These are phyloP conservation scores for Didymella arachidicola DNA, from an alignment of 2,329 filamentous ascomycete genomes.

Conservation along the genomic window DNA sequence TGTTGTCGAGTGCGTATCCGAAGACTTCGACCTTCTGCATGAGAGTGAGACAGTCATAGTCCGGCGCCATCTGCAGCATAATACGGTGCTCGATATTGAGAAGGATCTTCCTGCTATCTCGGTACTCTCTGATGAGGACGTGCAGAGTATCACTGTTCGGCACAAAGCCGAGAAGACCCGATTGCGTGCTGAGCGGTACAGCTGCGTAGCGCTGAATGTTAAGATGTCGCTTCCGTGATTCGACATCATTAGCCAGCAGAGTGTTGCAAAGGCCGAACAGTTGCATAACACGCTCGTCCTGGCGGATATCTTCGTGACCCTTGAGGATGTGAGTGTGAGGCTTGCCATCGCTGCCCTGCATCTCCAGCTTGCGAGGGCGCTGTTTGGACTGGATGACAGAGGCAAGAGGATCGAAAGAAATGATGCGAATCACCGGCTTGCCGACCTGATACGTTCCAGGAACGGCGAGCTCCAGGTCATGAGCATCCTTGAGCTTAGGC, in stretches of 20 bases:
- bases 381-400: slow-evolving; percentile 97
- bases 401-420: slow-evolving; percentile 88
- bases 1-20: slow-evolving; percentile 98
- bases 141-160: slow-evolving; percentile 98
- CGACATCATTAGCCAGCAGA: slow-evolving; percentile 87
- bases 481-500: slow-evolving; percentile 85
- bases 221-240: slow-evolving; percentile 95
- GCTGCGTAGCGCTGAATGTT: slow-evolving; percentile 95
- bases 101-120: slow-evolving; percentile 94
- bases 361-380: slow-evolving; percentile 85
- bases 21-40: slow-evolving; percentile 99
- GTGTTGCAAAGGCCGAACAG: slow-evolving; percentile 98
- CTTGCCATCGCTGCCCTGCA: slow-evolving; percentile 87
- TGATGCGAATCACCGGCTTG: slow-evolving; percentile 81
- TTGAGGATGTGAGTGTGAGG: slow-evolving; percentile 91
- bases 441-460: slow-evolving; percentile 90
- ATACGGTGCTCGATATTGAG: slow-evolving; percentile 99
- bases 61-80: slow-evolving; percentile 99
- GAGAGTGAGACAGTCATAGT: slow-evolving; percentile 96
- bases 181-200: slow-evolving; percentile 97
- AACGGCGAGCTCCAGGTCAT: slow-evolving; percentile 90
- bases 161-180: slow-evolving; percentile 93
- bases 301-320: slow-evolving; percentile 98
- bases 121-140: slow-evolving; percentile 95
- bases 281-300: slow-evolving; percentile 99